Conservation (phyloP, 2,329 filamentous ascomycete species). For the Sporothrix pseudoabietina region DNA sequence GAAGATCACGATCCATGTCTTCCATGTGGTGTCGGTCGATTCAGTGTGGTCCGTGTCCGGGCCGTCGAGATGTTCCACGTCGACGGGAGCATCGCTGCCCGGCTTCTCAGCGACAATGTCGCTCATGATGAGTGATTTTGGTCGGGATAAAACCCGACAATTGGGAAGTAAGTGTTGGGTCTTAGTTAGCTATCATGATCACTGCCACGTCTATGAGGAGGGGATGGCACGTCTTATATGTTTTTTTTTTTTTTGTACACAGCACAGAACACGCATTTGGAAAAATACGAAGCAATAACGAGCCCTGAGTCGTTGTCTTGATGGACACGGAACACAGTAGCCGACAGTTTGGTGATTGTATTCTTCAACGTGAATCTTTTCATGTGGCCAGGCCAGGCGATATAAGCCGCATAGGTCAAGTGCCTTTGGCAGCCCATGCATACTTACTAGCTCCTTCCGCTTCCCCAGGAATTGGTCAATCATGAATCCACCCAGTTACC, state of each 20-base stretch:
- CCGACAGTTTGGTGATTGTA: neutral
- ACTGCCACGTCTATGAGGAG: neutral
- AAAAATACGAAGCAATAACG: no score
- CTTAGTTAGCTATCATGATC: neutral
- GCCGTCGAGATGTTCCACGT: conserved; percentile 5
- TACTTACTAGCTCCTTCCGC: neutral
- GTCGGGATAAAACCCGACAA: no score
- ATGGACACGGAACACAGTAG: neutral
- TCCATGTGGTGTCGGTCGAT: conserved; percentile 13
- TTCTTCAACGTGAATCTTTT: neutral
- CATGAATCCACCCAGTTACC: neutral
- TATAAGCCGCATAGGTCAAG: neutral
- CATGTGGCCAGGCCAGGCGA: neutral
- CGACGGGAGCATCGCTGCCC: neutral
- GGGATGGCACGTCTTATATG: neutral
- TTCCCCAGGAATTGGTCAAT: neutral
- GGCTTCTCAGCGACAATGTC: conserved; percentile 16
- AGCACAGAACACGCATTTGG: no score
- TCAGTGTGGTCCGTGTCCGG: conserved; percentile 3
- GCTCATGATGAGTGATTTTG: neutral
- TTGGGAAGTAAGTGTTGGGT: neutral
- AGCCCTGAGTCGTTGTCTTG: neutral
- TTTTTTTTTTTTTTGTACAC: neutral
- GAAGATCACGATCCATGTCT: conserved; percentile 14
- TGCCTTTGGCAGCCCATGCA: neutral